Conservation (phyloP, 139 green algal genomes). For the Dunaliella primolecta region DNA sequence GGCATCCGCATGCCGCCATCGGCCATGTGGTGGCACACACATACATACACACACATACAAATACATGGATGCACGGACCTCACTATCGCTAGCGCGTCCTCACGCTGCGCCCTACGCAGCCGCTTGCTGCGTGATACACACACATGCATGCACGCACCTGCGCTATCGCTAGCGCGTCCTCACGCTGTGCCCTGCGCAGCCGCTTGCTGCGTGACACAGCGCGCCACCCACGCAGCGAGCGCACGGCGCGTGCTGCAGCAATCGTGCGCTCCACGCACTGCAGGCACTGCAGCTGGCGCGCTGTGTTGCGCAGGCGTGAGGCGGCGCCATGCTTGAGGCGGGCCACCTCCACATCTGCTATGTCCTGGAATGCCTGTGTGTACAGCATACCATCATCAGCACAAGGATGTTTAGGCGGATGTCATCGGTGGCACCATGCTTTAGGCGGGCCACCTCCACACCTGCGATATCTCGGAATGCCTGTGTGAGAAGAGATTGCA, state of each 20-base stretch:
- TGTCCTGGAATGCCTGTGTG: conserved; percentile 4
- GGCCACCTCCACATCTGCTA: neutral
- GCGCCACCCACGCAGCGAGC: neutral
- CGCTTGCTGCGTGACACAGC: neutral
- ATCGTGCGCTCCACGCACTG: neutral
- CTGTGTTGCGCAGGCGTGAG: neutral
- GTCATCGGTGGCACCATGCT: neutral
- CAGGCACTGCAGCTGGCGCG: neutral
- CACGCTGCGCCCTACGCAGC: neutral
- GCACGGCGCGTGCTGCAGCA: neutral
- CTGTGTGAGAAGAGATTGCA: too few relatives aligned
- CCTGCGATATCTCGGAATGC: too few relatives aligned
- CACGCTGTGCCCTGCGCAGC: neutral
- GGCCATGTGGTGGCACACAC: too few relatives aligned
- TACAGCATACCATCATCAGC: too few relatives aligned
- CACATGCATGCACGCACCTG: neutral
- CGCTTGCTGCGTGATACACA: neutral
- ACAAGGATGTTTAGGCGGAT: too few relatives aligned
- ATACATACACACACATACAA: neutral
- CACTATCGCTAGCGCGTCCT: neutral
- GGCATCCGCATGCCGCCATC: too few relatives aligned
- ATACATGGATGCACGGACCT: neutral
- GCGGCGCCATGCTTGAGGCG: neutral
- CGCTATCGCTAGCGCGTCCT: neutral
- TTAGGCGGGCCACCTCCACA: neutral